These are phyloP conservation scores for Ottelia alismoides DNA, from an alignment of 106 monocot genomes.

Conservation along the genomic window DNA sequence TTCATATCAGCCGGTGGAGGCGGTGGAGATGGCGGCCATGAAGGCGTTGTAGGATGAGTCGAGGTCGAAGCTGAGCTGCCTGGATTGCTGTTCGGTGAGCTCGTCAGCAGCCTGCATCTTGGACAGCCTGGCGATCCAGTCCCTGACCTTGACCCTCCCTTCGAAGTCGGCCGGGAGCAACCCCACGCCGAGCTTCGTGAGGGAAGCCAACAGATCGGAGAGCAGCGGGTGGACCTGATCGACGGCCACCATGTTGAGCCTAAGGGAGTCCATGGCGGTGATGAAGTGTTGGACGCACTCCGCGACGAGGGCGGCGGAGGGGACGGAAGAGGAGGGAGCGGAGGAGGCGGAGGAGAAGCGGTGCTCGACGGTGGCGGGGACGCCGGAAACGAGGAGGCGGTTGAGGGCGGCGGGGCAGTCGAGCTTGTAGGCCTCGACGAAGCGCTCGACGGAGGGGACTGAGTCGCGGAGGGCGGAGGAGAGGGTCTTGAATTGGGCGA, in stretches of 20 bases:
- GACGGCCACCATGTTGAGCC: conserved; percentile 23
- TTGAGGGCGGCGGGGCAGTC: conserved; percentile 79
- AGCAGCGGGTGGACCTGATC: conserved; percentile 60
- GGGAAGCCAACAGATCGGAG: conserved; percentile 43
- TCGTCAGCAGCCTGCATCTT: conserved; percentile 92
- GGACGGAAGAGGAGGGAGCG: conserved; percentile 2
- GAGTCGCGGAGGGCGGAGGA: conserved; percentile 50
- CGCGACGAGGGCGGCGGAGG: conserved; percentile 44
- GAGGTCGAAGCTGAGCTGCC: conserved; percentile 83
- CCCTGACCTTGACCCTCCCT: conserved; percentile 68
- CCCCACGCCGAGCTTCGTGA: conserved; percentile 51
- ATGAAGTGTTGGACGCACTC: conserved; percentile 91
- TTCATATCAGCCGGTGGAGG: no score
- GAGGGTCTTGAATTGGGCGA: conserved; percentile 70
- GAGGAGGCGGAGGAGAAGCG: conserved; percentile 26
- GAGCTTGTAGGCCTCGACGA: conserved; percentile 67
- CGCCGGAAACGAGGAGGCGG: conserved; percentile 60
- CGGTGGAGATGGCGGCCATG: conserved; percentile 65
- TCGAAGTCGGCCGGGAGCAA: conserved; percentile 69
- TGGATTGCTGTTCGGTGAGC: conserved; percentile 80
- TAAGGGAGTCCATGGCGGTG: conserved; percentile 46
- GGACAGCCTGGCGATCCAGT: conserved; percentile 68
- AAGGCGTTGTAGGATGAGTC: conserved; percentile 77
- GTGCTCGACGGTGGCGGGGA: conserved; percentile 90
- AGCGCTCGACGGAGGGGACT: conserved; percentile 51